phyloP scores from a whole-genome alignment of 208 protist species.

The Trypanosoma rangeli region DNA sequence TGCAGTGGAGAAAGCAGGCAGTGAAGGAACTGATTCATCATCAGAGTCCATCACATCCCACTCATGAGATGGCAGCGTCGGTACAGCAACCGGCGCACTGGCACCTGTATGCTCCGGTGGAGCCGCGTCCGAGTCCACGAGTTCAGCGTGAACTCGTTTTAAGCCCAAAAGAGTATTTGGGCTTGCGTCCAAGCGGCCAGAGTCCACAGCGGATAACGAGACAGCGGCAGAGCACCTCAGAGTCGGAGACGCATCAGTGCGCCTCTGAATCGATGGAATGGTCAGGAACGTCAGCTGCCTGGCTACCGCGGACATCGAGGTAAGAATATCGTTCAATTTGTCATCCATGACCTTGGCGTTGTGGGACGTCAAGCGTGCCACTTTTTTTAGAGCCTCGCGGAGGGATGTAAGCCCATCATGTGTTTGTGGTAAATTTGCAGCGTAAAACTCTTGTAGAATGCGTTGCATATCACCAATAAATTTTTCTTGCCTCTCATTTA shows the following conservation, averaged over 20 bases:
- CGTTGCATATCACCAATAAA: slow-evolving; percentile 6
- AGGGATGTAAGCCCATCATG: not conserved
- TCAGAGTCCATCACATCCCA: slow-evolving; percentile 36
- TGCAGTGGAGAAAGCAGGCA: not conserved
- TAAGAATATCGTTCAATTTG: slow-evolving; percentile 33
- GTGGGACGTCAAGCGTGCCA: slow-evolving; percentile 22
- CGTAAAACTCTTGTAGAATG: not conserved
- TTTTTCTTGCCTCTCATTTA: slow-evolving; percentile 12
- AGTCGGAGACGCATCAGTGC: not conserved
- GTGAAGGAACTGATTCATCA: slow-evolving; percentile 31
- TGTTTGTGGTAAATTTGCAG: not conserved
- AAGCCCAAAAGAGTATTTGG: not conserved
- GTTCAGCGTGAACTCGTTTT: slow-evolving; percentile 27
- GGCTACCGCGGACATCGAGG: slow-evolving; percentile 28
- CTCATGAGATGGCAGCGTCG: slow-evolving; percentile 24
- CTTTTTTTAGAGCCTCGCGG: slow-evolving; percentile 23
- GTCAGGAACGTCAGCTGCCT: slow-evolving; percentile 12
- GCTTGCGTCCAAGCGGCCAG: not conserved
- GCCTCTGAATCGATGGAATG: not conserved
- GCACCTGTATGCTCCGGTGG: not conserved
- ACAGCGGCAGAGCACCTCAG: not conserved
- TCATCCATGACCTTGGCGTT: slow-evolving; percentile 38
- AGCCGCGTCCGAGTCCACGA: not conserved
- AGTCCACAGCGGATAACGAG: not conserved
- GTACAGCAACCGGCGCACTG: slow-evolving; percentile 3